phyloP scores from a whole-genome alignment of 306 rosid species.

The Prinsepia uniflora region DNA sequence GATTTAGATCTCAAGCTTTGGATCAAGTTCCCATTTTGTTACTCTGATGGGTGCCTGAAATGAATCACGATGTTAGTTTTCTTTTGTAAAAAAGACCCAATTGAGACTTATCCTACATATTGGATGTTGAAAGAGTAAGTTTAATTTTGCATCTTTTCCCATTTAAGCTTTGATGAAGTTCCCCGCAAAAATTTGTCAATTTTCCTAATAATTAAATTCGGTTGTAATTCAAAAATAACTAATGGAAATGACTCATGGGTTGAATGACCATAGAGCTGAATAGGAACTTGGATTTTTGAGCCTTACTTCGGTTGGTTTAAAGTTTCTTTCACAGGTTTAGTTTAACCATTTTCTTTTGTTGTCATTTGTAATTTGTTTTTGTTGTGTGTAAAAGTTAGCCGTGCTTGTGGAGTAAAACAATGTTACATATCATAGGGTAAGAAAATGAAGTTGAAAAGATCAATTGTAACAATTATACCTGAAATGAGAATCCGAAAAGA shows the following conservation, averaged over 20 bases:
- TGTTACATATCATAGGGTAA: background rate
- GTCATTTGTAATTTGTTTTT: background rate
- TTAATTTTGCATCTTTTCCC: background rate
- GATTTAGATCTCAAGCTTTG: background rate
- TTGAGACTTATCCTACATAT: background rate
- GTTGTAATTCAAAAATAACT: background rate
- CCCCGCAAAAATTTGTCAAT: background rate
- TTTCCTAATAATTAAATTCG: background rate
- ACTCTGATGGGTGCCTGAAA: background rate
- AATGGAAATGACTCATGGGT: background rate
- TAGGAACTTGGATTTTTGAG: background rate
- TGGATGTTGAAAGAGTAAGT: background rate
- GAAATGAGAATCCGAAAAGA: conserved; percentile 8
- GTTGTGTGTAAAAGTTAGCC: background rate
- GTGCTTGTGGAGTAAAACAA: background rate
- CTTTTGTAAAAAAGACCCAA: background rate
- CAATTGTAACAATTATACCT: background rate
- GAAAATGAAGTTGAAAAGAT: background rate
- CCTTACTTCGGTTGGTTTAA: background rate
- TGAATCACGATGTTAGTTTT: background rate
- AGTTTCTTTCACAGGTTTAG: background rate
- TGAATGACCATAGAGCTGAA: background rate
- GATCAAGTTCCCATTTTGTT: background rate
- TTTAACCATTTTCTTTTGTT: background rate
- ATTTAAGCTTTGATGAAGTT: background rate